Base-by-base conservation (phyloP, 805 yeast genomes). In the Metschnikowia picachoensis region DNA sequence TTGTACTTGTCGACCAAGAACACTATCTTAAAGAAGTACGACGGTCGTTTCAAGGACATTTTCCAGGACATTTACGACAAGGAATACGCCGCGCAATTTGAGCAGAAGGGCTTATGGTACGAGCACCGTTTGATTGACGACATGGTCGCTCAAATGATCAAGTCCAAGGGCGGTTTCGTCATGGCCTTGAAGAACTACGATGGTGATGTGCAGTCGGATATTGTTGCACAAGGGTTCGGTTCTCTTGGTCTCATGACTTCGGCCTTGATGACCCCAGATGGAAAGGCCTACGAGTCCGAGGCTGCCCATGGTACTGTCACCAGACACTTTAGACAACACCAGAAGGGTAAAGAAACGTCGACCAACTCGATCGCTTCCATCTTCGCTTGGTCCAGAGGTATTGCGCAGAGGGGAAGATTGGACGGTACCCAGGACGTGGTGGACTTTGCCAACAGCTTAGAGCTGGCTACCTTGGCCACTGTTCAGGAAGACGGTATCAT, bases 241-340 rank as follows among this genome's bases (percentile, higher is more conserved):
- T 91, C 97, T 15, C 77, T 92, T 56, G 98, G 98, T 36, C 78
- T 92, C 58, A 92, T 92, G 98, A 90, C 98, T 30, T 92, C 98
- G 3, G 96, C 89, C n/a, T 79, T 92, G 58, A 81, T 90, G 62
- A 83, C 97, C n/a, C 95, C 97, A 41, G 97, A 92, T 68, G 97
- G 97, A 25, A 87, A 87, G 74, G 84, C 96, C 12, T 91, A 88
- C 66, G 97, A 92, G 75, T 75, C 90, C 45, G 98, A 92, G 76
- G 98, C 98, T 49, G 98, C 98, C n/a, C 98, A 92, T 67, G 98
- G 98, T 47, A 92, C 98, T 12, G 98, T 92, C 58, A 92, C 97
- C 39, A 87, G 98, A 74, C 98, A 92, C 68, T 92, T 78, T 74
- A 86, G 97, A 75, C 94, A 85, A 71, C 89, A 88, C 70, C 97